Conservation (phyloP, 805 yeast genomes). For the Saccharomycopsis sp. region DNA sequence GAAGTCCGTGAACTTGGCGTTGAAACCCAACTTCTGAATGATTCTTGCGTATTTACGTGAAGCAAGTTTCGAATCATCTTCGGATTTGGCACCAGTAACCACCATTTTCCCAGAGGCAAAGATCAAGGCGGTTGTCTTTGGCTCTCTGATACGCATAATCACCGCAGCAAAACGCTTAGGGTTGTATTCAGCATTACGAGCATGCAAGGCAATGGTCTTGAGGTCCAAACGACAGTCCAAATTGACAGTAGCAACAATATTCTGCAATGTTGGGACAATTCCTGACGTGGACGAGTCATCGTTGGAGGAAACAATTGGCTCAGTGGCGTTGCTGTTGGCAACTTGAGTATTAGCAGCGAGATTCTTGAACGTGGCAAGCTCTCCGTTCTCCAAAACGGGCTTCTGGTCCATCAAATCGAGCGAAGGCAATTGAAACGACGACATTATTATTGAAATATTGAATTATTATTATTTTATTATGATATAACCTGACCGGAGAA, state of each 20-base stretch:
- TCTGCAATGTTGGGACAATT: slow-evolving; percentile 87
- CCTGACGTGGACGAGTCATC: slow-evolving; percentile 84
- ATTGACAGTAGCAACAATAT: slow-evolving; percentile 96
- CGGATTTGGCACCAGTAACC: slow-evolving; percentile 98
- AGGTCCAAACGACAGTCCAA: slow-evolving; percentile 92
- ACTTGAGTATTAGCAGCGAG: neutral
- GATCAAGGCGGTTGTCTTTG: slow-evolving; percentile 94
- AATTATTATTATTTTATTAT: no score
- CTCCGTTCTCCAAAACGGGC: slow-evolving; percentile 8
- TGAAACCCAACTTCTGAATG: slow-evolving; percentile 94
- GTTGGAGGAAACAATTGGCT: slow-evolving; percentile 2
- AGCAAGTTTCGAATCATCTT: slow-evolving; percentile 96
- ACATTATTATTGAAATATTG: neutral
- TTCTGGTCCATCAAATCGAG: slow-evolving; percentile 16
- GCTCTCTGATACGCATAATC: slow-evolving; percentile 98
- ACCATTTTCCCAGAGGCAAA: slow-evolving; percentile 99
- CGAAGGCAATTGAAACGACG: slow-evolving; percentile 19
- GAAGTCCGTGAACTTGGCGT: slow-evolving; percentile 96
- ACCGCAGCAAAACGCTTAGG: slow-evolving; percentile 99
- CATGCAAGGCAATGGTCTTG: slow-evolving; percentile 95
- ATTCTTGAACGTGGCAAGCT: slow-evolving; percentile 3
- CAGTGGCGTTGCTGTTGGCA: neutral
- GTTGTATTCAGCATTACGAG: slow-evolving; percentile 97
- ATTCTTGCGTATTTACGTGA: slow-evolving; percentile 97
- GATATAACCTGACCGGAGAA: neutral